Percentiles rank a stretch among this genome's conserved stretches.
These are phyloP conservation scores for Wickerhamomyces sp. DNA, from an alignment of 1,139 yeast species.

Conservation along the genomic window DNA sequence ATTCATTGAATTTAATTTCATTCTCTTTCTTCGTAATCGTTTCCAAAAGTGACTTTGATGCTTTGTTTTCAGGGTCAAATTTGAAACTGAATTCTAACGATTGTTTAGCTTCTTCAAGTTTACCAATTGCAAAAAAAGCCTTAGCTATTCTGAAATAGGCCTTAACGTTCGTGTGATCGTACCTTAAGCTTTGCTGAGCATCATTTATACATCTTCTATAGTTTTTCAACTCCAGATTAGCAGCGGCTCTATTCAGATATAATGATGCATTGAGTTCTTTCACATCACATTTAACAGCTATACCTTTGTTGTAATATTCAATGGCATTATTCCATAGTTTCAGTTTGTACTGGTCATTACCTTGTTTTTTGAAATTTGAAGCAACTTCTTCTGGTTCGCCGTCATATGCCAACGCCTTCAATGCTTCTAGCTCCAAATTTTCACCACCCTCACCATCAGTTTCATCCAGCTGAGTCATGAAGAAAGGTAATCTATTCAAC, in stretches of 20 bases:
- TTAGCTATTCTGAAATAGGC: conserved; percentile 83
- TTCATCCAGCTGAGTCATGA: conserved; percentile 85
- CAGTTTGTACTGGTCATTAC: conserved; percentile 76
- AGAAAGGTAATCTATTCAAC: conserved; percentile 82
- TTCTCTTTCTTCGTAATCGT: conserved; percentile 39
- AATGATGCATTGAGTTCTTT: conserved; percentile 56
- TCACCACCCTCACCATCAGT: conserved; percentile 76
- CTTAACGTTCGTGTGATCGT: conserved; percentile 70
- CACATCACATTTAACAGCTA: conserved; percentile 63
- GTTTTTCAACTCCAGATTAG: conserved; percentile 80
- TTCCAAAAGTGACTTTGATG: conserved; percentile 42
- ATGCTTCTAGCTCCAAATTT: conserved; percentile 75
- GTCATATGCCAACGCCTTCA: conserved; percentile 87
- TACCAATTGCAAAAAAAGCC: conserved; percentile 68
- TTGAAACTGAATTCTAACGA: conserved; percentile 61
- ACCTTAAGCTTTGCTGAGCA: conserved; percentile 64
- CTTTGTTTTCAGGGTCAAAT: conserved; percentile 55
- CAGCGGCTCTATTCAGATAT: conserved; percentile 82
- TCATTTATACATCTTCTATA: conserved; percentile 85
- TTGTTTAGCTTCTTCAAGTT: conserved; percentile 67
- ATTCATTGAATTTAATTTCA: conserved; percentile 22
- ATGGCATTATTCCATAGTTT: conserved; percentile 75
- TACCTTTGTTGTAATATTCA: conserved; percentile 73
- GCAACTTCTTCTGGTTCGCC: conserved; percentile 96
- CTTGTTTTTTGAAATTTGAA: conserved; percentile 84